phyloP scores from a whole-genome alignment of 2,329 filamentous ascomycete genomes.

The Xylariaceae sp. region DNA sequence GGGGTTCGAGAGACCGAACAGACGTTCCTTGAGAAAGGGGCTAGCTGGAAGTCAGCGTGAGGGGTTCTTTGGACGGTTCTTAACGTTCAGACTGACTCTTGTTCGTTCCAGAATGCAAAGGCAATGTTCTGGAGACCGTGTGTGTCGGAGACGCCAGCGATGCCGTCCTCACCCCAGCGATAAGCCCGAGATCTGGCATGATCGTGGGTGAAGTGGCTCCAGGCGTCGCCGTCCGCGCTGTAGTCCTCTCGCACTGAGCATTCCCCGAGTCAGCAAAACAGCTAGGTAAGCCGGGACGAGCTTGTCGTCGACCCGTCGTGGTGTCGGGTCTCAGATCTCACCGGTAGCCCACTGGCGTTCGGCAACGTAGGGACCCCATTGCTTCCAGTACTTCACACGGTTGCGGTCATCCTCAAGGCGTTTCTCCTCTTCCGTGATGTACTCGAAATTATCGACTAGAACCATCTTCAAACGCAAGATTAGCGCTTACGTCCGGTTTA shows the following conservation, averaged over 20 bases:
- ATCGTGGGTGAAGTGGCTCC: constrained; percentile 95
- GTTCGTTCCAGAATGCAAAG: constrained; percentile 96
- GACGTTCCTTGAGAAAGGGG: constrained; percentile 86
- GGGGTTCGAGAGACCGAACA: constrained; percentile 92
- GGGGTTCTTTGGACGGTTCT: neutral
- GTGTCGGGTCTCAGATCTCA: constrained; percentile 36
- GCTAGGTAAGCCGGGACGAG: neutral
- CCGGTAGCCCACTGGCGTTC: constrained; percentile 96
- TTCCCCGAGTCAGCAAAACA: constrained; percentile 14
- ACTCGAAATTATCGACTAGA: constrained; percentile 80
- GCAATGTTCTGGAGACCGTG: constrained; percentile 89
- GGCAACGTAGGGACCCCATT: constrained; percentile 90
- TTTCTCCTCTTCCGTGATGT: constrained; percentile 84
- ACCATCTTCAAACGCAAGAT: constrained; percentile 58
- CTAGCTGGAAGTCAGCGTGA: constrained; percentile 47
- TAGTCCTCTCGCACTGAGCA: constrained; percentile 82
- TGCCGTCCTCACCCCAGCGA: constrained; percentile 95
- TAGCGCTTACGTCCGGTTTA: neutral
- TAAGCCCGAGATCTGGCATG: constrained; percentile 84
- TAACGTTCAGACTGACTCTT: constrained; percentile 60
- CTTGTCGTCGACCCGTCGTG: no score
- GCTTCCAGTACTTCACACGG: constrained; percentile 91
- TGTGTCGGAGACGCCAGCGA: constrained; percentile 86
- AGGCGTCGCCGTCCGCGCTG: constrained; percentile 81
- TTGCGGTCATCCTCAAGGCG: constrained; percentile 81